These are phyloP conservation scores for Chaetoceros muelleri DNA, from an alignment of 108 stramenopile genomes.

Conservation along the genomic window DNA sequence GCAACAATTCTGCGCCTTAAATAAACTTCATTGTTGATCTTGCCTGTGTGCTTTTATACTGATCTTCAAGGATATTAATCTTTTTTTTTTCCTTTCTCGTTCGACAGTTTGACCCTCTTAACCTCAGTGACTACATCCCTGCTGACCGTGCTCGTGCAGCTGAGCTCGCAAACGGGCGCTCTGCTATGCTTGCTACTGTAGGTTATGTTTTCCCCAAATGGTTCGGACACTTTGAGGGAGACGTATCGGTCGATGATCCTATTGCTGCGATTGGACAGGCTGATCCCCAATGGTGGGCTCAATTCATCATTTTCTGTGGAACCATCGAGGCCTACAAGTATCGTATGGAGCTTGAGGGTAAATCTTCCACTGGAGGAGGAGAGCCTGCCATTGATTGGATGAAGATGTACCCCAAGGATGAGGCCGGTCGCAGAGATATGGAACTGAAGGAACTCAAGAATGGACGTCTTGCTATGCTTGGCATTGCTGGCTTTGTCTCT, in stretches of 20 bases:
- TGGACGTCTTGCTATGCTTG: slow-evolving; percentile 89
- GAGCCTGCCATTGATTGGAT: slow-evolving; percentile 83
- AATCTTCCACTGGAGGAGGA: slow-evolving; percentile 67
- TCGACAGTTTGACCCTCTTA: slow-evolving; percentile 70
- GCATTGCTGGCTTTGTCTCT: slow-evolving; percentile 64
- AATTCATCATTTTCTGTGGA: slow-evolving; percentile 82
- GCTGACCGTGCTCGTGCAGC: slow-evolving; percentile 73
- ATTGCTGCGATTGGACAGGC: slow-evolving; percentile 77
- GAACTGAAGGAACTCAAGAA: slow-evolving; percentile 91
- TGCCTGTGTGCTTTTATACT: background rate
- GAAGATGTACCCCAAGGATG: slow-evolving; percentile 52
- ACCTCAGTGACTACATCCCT: slow-evolving; percentile 71
- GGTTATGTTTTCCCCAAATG: slow-evolving; percentile 72
- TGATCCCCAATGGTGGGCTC: slow-evolving; percentile 90
- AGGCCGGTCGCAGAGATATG: slow-evolving; percentile 49
- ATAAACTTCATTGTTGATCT: background rate
- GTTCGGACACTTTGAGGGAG: slow-evolving; percentile 56
- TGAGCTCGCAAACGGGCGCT: slow-evolving; percentile 86
- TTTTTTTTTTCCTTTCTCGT: background rate
- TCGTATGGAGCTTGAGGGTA: slow-evolving; percentile 66
- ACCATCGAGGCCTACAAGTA: slow-evolving; percentile 77
- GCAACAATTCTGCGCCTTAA: background rate
- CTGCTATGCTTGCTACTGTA: slow-evolving; percentile 80
- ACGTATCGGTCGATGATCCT: slow-evolving; percentile 81
- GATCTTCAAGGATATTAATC: background rate